Percentiles rank a stretch among this genome's conserved stretches.
These are phyloP conservation scores for Hymenoscyphus infarciens DNA, from an alignment of 2,329 filamentous ascomycete species.

Conservation along the genomic window DNA sequence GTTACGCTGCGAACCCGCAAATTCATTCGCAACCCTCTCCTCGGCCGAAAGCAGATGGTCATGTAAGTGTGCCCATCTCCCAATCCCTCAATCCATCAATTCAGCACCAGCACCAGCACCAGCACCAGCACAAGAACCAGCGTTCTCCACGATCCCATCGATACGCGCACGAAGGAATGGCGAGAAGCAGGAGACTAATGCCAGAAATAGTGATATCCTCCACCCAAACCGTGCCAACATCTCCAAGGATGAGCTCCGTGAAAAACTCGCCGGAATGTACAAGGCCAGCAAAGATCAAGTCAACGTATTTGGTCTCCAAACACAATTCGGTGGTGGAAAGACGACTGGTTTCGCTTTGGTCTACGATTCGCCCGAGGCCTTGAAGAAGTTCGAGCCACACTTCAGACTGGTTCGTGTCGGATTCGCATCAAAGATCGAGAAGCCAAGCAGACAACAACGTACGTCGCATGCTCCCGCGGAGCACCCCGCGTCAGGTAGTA, in stretches of 20 bases:
- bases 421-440: slow-evolving; percentile 91
- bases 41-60: slow-evolving; percentile 99
- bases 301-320: slow-evolving; percentile 97
- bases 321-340: slow-evolving; percentile 99
- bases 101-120: background rate
- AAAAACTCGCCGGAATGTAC: slow-evolving; percentile 93
- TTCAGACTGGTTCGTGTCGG: slow-evolving; percentile 96
- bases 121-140: background rate
- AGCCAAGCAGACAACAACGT: slow-evolving; percentile 98
- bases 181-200: slow-evolving; percentile 19
- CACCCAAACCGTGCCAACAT: slow-evolving; percentile 98
- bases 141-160: background rate
- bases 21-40: slow-evolving; percentile 99
- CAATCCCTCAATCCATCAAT: slow-evolving; percentile 18
- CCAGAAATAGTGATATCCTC: slow-evolving; percentile 81
- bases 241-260: slow-evolving; percentile 97
- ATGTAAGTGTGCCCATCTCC: slow-evolving; percentile 66
- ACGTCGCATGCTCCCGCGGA: slow-evolving; percentile 49
- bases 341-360: slow-evolving; percentile 97
- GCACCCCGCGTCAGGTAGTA: slow-evolving; percentile 2
- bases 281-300: slow-evolving; percentile 98
- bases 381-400: slow-evolving; percentile 99
- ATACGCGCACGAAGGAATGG: background rate
- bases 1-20: slow-evolving; percentile 96
- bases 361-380: slow-evolving; percentile 96